phyloP scores from a whole-genome alignment of 78 protist genomes.

The Chrysochromulina tobinii region DNA sequence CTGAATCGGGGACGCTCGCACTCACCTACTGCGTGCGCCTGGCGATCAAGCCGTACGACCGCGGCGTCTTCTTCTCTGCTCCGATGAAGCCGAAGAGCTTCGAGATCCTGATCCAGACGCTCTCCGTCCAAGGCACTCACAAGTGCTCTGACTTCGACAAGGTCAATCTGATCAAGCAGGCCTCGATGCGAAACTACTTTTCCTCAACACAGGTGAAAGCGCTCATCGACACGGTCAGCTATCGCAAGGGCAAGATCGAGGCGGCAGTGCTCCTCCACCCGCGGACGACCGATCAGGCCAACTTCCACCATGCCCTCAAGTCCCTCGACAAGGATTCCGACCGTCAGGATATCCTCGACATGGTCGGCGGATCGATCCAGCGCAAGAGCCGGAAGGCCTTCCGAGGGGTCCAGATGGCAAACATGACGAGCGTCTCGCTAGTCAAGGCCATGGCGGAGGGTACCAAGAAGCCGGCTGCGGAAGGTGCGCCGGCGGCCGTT shows the following conservation, averaged over 20 bases:
- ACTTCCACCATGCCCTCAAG: neutral
- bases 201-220: neutral
- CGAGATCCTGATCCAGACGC: neutral
- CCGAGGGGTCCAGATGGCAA: too few relatives aligned
- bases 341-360: neutral
- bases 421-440: too few relatives aligned
- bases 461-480: too few relatives aligned
- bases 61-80: neutral
- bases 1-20: neutral
- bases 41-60: neutral
- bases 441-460: too few relatives aligned
- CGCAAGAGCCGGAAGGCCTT: too few relatives aligned
- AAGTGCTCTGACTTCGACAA: neutral
- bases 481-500: too few relatives aligned
- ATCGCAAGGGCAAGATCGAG: conserved; percentile 1
- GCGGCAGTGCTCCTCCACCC: neutral
- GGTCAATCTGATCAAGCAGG: neutral
- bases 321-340: neutral
- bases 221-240: neutral
- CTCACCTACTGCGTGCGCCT: neutral
- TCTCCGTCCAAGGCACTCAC: neutral
- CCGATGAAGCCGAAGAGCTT: neutral
- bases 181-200: neutral
- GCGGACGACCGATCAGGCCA: neutral
- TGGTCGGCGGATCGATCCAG: too few relatives aligned